These are phyloP conservation scores for Trametes gibbosa DNA, from an alignment of 768 basidiomycete genomes.

Conservation along the genomic window DNA sequence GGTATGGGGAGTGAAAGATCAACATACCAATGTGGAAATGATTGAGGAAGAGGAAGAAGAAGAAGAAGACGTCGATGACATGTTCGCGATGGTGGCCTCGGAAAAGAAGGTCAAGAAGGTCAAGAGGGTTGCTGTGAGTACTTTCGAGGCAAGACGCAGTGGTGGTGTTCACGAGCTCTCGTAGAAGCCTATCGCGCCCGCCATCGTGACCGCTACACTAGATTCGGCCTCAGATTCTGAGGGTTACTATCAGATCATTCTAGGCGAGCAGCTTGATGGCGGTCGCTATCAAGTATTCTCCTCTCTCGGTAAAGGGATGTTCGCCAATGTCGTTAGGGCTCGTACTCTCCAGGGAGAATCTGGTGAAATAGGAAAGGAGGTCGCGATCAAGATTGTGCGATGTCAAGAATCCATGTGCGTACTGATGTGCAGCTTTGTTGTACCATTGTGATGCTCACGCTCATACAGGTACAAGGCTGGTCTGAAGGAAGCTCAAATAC, in stretches of 20 bases:
- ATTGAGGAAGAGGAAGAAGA: constrained; percentile 50
- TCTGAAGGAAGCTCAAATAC: constrained; percentile 85
- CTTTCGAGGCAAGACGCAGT: background rate
- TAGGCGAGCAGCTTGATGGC: constrained; percentile 91
- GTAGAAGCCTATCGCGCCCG: constrained; percentile 54
- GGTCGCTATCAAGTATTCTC: constrained; percentile 94
- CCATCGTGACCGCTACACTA: constrained; percentile 70
- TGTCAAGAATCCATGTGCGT: constrained; percentile 95
- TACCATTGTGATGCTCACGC: background rate
- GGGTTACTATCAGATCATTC: constrained; percentile 92
- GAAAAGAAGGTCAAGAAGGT: constrained; percentile 57
- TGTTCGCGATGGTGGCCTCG: constrained; percentile 72
- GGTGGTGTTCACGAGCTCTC: background rate
- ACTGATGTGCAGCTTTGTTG: background rate
- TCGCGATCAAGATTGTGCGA: constrained; percentile 96
- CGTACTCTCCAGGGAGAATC: constrained; percentile 68
- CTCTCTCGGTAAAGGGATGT: constrained; percentile 98
- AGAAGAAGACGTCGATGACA: constrained; percentile 88
- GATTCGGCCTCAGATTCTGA: constrained; percentile 93
- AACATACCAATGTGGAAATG: constrained; percentile 41
- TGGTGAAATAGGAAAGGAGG: constrained; percentile 61
- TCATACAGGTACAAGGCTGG: constrained; percentile 86
- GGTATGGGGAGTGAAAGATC: constrained; percentile 44
- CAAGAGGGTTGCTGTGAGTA: constrained; percentile 49
- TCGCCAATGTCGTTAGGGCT: constrained; percentile 93